Base-by-base conservation (phyloP, 1,284 basidiomycete genomes). In the Ceratobasidium sp. region DNA sequence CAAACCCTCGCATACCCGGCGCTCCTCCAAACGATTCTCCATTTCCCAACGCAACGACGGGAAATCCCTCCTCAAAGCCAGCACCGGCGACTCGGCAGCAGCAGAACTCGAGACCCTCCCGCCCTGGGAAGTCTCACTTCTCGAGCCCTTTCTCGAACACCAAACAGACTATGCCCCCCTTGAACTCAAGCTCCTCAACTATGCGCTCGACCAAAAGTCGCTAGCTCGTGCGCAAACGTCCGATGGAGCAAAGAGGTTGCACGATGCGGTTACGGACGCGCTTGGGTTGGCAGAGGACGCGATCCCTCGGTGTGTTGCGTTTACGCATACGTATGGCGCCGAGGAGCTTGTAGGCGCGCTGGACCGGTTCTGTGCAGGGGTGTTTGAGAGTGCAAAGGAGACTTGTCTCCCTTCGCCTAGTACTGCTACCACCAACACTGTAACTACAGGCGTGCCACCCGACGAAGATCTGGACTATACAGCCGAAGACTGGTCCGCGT, bases 141-240 rank as follows among this genome's bases (percentile, higher is more conserved):
- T 96, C 83, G 95, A 96, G 82, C 95, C 96, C 0, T 98, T 97
- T 85, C 86, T 96, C 22, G 94, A 96, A 81, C 92, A 92, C 78
- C 96, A 98, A 81, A 87, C 90, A 19, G 92, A 95, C 74, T 98
- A 97, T 83, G 88, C 89, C 0, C 84, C 87, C 0, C 86, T 97
- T 51, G 96, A 98, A 83, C 87, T 88, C 57, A 88, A 89, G 11
- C 87, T 90, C 67, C 84, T 97, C 62, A 86, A 90, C 3, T 86
- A 90, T 54, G 86, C 56, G 84, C 82, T 78, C 85, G 87, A 43
- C 83, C 57, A 82, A 84, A 76, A 75, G 46, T 8, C 76, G 77
- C 22, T 49, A 84, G 82, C 54, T 83, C 81, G 66, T 78, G 83
- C 8, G 84, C 86, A 59, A 83, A 85, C 17, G 81, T 84, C 8